Conservation (phyloP, 805 yeast genomes). For the Cyberlindnera japonica region DNA sequence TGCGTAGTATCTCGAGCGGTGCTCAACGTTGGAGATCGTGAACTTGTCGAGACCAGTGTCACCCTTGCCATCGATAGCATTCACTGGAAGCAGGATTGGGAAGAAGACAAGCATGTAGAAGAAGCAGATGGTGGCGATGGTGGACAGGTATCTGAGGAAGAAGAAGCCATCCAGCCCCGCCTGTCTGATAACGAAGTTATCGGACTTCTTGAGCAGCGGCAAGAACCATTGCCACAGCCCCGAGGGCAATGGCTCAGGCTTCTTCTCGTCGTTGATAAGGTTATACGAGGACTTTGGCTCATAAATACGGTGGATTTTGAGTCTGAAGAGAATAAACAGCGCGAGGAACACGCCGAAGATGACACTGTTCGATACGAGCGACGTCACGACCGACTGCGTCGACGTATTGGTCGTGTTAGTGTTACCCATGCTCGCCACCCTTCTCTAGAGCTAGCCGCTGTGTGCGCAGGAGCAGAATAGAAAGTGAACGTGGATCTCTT, state of each 20-base stretch:
- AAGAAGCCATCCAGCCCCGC: constrained; percentile 95
- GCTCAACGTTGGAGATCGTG: constrained; percentile 70
- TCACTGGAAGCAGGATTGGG: constrained; percentile 78
- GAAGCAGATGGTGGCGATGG: constrained; percentile 50
- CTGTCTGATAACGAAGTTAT: constrained; percentile 73
- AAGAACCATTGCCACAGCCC: constrained; percentile 71
- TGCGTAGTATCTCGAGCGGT: constrained; percentile 68
- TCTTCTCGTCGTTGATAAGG: constrained; percentile 53
- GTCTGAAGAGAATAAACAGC: constrained; percentile 62
- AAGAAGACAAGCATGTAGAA: constrained; percentile 52
- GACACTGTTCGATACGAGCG: constrained; percentile 65
- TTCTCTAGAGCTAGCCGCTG: too few species aligned
- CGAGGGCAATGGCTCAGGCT: constrained; percentile 69
- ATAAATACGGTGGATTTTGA: constrained; percentile 67
- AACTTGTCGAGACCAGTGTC: constrained; percentile 69
- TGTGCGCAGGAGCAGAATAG: too few species aligned
- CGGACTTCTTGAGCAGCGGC: constrained; percentile 61
- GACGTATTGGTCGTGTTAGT: constrained; percentile 41
- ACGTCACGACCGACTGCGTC: constrained; percentile 69
- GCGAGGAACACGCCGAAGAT: constrained; percentile 59
- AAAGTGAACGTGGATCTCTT: too few species aligned
- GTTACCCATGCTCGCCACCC: too few species aligned
- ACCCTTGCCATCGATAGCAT: constrained; percentile 64
- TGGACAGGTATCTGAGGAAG: constrained; percentile 70
- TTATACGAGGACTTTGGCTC: constrained; percentile 74